Conservation (phyloP, 768 basidiomycete species). For the Rhodotorula sphaerocarpa region DNA sequence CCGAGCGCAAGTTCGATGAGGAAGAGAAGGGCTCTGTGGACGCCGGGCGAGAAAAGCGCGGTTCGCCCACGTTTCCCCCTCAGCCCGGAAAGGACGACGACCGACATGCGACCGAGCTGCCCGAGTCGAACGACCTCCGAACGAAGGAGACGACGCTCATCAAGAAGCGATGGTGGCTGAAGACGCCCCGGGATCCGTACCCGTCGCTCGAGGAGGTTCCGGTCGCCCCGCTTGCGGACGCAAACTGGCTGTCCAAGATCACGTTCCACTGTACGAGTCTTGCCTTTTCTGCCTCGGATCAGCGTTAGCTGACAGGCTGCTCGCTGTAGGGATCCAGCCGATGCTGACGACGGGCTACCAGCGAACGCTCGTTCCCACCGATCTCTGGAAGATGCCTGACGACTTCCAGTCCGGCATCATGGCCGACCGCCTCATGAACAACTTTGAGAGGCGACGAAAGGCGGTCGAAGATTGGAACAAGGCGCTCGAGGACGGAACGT, state of each 20-base stretch:
- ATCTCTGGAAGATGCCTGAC: slow-evolving; percentile 61
- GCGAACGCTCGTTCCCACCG: slow-evolving; percentile 63
- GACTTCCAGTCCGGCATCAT: slow-evolving; percentile 51
- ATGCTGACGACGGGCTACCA: slow-evolving; percentile 19
- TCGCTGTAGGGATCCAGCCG: slow-evolving; percentile 42
- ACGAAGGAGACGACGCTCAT: slow-evolving; percentile 6
- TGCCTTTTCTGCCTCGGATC: slow-evolving; percentile 45
- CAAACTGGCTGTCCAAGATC: slow-evolving; percentile 55
- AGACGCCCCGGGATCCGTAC: slow-evolving; percentile 54
- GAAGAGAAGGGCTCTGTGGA: neutral
- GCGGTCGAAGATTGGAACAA: slow-evolving; percentile 62
- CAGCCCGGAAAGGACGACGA: no score
- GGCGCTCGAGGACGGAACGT: slow-evolving; percentile 58
- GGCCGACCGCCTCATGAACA: slow-evolving; percentile 52
- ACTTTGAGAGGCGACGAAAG: slow-evolving; percentile 51
- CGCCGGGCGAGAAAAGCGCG: neutral
- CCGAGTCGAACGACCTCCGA: slow-evolving; percentile 4
- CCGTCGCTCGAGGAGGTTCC: slow-evolving; percentile 56
- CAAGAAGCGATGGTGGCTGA: slow-evolving; percentile 23
- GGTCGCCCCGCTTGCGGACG: slow-evolving; percentile 55
- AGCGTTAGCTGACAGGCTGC: neutral
- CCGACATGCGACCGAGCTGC: neutral
- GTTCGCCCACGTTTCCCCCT: neutral
- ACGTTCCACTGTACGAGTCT: slow-evolving; percentile 46
- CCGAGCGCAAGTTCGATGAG: neutral